Evolutionary conservation across 306 rosid species (phyloP).

Genomic region (Lathyrus tuberosus): DNA sequence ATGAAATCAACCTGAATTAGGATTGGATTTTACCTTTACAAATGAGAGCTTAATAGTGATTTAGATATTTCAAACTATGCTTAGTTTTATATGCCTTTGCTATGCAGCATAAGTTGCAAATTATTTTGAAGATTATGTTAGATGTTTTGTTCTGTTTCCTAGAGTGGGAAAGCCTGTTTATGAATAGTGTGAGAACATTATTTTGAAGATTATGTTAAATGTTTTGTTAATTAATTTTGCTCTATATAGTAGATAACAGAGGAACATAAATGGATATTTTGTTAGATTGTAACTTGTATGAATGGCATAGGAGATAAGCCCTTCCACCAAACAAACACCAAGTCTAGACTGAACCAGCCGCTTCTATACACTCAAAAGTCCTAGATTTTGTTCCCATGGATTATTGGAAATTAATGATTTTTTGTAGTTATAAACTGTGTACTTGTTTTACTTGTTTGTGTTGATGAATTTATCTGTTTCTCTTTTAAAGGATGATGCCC

Average conservation of each 20-base stretch:
- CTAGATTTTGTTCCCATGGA: neutral
- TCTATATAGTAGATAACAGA: no score
- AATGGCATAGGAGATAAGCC: no score
- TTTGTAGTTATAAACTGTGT: neutral
- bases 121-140: neutral
- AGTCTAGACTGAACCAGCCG: no score
- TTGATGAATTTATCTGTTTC: slow-evolving; percentile 12
- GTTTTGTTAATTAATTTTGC: no score
- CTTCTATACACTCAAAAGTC: no score
- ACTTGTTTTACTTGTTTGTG: neutral
- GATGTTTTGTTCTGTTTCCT: neutral
- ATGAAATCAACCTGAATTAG: neutral
- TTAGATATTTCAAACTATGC: neutral
- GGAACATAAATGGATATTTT: no score
- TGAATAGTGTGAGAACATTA: no score
- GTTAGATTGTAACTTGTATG: no score
- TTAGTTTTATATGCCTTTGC: neutral
- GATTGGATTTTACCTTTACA: neutral
- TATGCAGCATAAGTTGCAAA: neutral
- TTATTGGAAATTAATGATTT: neutral
- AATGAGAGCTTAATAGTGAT: neutral
- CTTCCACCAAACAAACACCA: no score
- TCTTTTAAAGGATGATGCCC: slow-evolving; percentile 59
- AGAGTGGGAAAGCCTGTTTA: no score
- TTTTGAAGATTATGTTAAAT: no score